Evolutionary conservation across 352 stramenopile species (phyloP), one percentile per base, ranked within the genome.

Genomic region (Phytophthora cryptogea): DNA sequence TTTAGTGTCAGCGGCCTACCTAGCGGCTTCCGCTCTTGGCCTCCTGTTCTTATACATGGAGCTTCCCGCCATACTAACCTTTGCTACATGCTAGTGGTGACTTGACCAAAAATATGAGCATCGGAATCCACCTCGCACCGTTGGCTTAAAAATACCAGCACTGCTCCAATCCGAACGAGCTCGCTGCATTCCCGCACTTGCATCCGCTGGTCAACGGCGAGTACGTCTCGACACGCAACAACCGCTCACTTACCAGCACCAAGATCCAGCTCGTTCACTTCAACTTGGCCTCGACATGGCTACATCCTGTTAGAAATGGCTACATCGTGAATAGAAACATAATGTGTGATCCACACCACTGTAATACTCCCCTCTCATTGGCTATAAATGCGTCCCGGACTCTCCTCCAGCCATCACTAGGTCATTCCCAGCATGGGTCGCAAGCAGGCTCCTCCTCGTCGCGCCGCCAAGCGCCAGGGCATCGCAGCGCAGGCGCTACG

Each of bases 401-500:
- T 57, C 50, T 54, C 46, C 47, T 59, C 62, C 62, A 66, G 50
- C 56, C 62, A 62, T 61, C 48, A 40, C 26, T 47, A 37, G 3
- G 11, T 43, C 28, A 10, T 28, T 13, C 5, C 30, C n/a, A 53
- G 9, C 41, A 70, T 70, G 62, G 62, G 61, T 20, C 52, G 44
- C 1, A 68, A 72, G 28, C 54, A 74, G 41, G 35, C 51, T 45
- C 50, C 59, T 58, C 49, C 44, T 30, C 51, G 70, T 8, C 66
- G 61, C 11, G 59, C 57, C 23, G 61, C 42, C 14, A 78, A 78
- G 66, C 70, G 66, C 39, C 66, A 72, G 50, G 51, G 63, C 33
- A 59, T 52, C 32, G 54, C 49, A 4, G 43, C 66, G 20, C 61
- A 75, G 20, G 70, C 70, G 16, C 40, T 75, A 2, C 53, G 56